A percentile compares a stretch with the other conserved stretches of the same genome.
These are phyloP conservation scores for Epichloe typhina DNA, from an alignment of 2,329 filamentous ascomycete species.

Conservation along the genomic window DNA sequence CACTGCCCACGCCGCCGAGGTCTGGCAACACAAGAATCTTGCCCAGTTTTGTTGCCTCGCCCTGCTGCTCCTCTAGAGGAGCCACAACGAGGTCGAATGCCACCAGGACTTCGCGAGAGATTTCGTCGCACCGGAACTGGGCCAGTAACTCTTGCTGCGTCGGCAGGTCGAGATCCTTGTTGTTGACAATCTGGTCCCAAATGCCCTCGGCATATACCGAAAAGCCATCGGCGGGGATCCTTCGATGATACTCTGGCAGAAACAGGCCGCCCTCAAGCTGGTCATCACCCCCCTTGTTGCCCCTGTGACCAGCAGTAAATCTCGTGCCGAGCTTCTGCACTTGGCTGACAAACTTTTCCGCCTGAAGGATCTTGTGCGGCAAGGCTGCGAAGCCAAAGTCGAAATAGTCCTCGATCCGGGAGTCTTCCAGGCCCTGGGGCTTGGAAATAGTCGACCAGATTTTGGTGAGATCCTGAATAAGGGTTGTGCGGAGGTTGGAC, in stretches of 20 bases:
- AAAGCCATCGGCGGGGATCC: slow-evolving; percentile 96
- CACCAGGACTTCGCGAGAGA: slow-evolving; percentile 74
- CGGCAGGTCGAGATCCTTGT: slow-evolving; percentile 93
- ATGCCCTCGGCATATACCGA: slow-evolving; percentile 85
- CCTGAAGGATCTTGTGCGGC: slow-evolving; percentile 92
- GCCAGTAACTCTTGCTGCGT: slow-evolving; percentile 95
- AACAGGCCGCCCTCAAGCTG: slow-evolving; percentile 71
- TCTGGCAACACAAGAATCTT: slow-evolving; percentile 59
- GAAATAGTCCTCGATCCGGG: slow-evolving; percentile 91
- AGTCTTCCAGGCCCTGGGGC: slow-evolving; percentile 74
- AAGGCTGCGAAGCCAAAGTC: slow-evolving; percentile 95
- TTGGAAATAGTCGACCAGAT: slow-evolving; percentile 93
- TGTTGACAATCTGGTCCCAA: slow-evolving; percentile 98
- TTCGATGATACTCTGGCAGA: slow-evolving; percentile 83
- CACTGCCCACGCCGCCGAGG: slow-evolving; percentile 60
- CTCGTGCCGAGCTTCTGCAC: slow-evolving; percentile 67
- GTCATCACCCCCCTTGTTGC: slow-evolving; percentile 57
- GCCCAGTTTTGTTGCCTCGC: slow-evolving; percentile 59
- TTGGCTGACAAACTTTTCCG: slow-evolving; percentile 75
- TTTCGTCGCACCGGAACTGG: slow-evolving; percentile 96
- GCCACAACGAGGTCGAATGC: slow-evolving; percentile 69
- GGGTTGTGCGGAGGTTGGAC: slow-evolving; percentile 75
- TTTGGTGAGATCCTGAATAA: slow-evolving; percentile 79
- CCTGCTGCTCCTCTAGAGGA: slow-evolving; percentile 78
- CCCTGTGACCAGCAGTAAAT: slow-evolving; percentile 70